These are phyloP conservation scores for Vigna mungo DNA, from an alignment of 306 rosid species.

Conservation along the genomic window DNA sequence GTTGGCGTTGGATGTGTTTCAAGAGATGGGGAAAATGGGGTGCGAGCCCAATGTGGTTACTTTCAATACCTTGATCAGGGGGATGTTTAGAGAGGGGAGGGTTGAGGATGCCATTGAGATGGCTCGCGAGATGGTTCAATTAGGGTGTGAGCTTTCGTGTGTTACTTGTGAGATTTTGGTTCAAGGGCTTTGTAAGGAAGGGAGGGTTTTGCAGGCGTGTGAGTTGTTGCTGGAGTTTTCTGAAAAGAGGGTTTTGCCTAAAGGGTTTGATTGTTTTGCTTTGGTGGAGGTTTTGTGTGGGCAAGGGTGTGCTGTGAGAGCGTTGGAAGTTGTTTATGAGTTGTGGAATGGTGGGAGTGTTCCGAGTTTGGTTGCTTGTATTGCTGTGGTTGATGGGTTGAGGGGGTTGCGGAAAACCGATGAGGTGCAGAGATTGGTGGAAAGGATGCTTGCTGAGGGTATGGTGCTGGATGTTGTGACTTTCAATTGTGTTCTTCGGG, in stretches of 20 bases:
- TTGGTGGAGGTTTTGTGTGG: slow-evolving; percentile 65
- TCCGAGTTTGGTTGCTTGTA: slow-evolving; percentile 75
- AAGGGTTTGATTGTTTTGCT: slow-evolving; percentile 67
- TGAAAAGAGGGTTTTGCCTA: slow-evolving; percentile 63
- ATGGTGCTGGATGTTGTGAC: slow-evolving; percentile 70
- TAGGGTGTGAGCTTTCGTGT: slow-evolving; percentile 60
- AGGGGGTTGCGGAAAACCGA: slow-evolving; percentile 55
- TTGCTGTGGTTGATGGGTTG: slow-evolving; percentile 77
- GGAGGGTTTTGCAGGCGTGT: slow-evolving; percentile 54
- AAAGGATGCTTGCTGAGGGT: slow-evolving; percentile 72
- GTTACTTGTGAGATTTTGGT: slow-evolving; percentile 87
- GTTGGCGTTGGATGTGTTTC: slow-evolving; percentile 73
- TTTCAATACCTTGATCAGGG: slow-evolving; percentile 83
- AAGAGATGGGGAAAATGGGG: slow-evolving; percentile 78
- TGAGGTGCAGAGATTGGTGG: slow-evolving; percentile 57
- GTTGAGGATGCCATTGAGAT: slow-evolving; percentile 75
- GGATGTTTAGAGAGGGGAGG: slow-evolving; percentile 73
- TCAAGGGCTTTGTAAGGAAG: slow-evolving; percentile 73
- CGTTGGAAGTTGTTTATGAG: slow-evolving; percentile 67
- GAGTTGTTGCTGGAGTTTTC: slow-evolving; percentile 66
- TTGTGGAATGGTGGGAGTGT: slow-evolving; percentile 64
- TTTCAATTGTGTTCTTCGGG: slow-evolving; percentile 72
- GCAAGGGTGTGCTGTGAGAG: slow-evolving; percentile 54
- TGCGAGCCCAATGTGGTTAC: slow-evolving; percentile 88
- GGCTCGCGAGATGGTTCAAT: slow-evolving; percentile 83